Percentiles rank a stretch among this genome's conserved stretches.
Conservation (phyloP, 2,329 filamentous ascomycete genomes). For the Bipolaris zeicola region DNA sequence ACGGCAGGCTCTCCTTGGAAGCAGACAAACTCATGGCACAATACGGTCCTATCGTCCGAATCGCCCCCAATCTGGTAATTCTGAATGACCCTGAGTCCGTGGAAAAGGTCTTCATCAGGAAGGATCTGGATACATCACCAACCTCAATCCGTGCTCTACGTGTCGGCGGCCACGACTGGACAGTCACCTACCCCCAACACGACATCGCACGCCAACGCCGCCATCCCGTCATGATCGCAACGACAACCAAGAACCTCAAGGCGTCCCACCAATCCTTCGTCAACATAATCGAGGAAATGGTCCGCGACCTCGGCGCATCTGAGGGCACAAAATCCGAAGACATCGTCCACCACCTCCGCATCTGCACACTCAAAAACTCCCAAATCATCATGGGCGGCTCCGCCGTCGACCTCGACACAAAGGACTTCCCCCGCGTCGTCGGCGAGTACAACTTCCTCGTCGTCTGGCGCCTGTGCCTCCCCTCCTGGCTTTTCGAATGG, state of each 20-base stretch:
- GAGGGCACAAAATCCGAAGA: slow-evolving; percentile 22
- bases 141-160: slow-evolving; percentile 26
- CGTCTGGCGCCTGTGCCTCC: slow-evolving; percentile 27
- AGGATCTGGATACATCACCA: slow-evolving; percentile 27
- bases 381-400: slow-evolving; percentile 29
- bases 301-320: slow-evolving; percentile 17
- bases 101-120: slow-evolving; percentile 23
- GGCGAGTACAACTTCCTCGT: slow-evolving; percentile 31
- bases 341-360: slow-evolving; percentile 28
- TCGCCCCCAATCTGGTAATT: slow-evolving; percentile 26
- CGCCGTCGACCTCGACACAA: slow-evolving; percentile 18
- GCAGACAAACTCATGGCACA: slow-evolving; percentile 26
- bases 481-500: slow-evolving; percentile 27
- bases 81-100: slow-evolving; percentile 25
- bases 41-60: slow-evolving; percentile 27
- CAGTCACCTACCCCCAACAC: slow-evolving; percentile 30
- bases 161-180: slow-evolving; percentile 29
- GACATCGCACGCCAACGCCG: slow-evolving; percentile 21
- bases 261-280: slow-evolving; percentile 20
- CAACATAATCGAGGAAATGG: slow-evolving; percentile 24
- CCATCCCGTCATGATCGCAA: slow-evolving; percentile 29
- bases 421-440: slow-evolving; percentile 23
- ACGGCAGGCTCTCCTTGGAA: slow-evolving; percentile 24
- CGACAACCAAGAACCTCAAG: slow-evolving; percentile 27
- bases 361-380: slow-evolving; percentile 26